Base-by-base conservation (phyloP, 164 flowering plant genomes). In the Kingdonia uniflora region DNA sequence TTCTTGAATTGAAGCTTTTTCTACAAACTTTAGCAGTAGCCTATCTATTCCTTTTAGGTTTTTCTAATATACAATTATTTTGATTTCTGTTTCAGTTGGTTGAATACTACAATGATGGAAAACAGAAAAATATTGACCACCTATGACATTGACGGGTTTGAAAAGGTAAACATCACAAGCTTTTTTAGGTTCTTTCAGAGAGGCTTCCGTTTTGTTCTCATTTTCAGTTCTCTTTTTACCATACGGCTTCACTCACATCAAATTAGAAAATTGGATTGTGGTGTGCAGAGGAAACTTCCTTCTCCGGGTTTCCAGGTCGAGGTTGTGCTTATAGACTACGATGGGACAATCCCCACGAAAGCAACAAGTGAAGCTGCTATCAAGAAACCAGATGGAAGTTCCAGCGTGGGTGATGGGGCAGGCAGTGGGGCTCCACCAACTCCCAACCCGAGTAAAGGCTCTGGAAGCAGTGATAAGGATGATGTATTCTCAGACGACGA, bases 301-400 rank as follows among this genome's bases (percentile, higher is more conserved):
- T 92, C 99, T 33, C 99, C 96, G 11, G 99, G 97, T 37, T 86
- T 92, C 61, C 88, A 79, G 72, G 87, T 92, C 19, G 99, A 92
- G 70, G 78, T 92, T 67, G 97, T 92, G 50, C 74, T 92, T 24
- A 76, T 74, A 17, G 96, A 88, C 70, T 75, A 74, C 57, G 80
- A 80, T 64, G 72, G 70, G 17, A 47, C 74, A 23, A 43, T 62
- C 41, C 63, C 77, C 21, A n/a, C 74, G 21, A 55, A 42, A 10
- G 49, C 77, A n/a, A 58, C 57, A 37, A 25, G 71, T 15, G 78
- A 72, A 65, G 59, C 64, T 56, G 52, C 68, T 40, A 40, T 59
- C 19, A 52, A 71, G 43, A 65, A 65, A 52, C 45, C 78, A n/a
- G 76, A 68, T 62, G 86, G 68, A 57, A 70, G 55, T 49, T 54